A percentile compares a stretch with the other conserved stretches of the same genome.
phyloP scores from a whole-genome alignment of 805 yeast genomes.

The Scheffersomyces amazonensis region DNA sequence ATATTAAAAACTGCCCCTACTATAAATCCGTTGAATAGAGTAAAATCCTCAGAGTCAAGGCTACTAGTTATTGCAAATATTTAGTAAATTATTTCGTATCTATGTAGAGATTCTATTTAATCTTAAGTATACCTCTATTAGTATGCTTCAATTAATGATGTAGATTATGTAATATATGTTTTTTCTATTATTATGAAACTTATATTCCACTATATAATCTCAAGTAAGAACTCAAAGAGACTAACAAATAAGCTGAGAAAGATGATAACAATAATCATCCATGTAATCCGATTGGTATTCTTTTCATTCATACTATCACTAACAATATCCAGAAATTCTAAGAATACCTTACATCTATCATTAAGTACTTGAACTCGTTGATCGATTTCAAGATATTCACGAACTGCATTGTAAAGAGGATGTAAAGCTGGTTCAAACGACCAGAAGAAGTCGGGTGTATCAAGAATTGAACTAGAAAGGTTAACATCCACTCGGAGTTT shows the following conservation, averaged over 20 bases:
- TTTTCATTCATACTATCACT: slow-evolving; percentile 93
- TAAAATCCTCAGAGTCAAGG: no score
- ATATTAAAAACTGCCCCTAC: no score
- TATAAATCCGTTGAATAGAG: no score
- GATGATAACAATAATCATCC: slow-evolving; percentile 83
- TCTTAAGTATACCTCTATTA: no score
- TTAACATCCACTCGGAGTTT: slow-evolving; percentile 92
- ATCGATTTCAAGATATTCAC: slow-evolving; percentile 93
- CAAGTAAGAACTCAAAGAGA: slow-evolving; percentile 62
- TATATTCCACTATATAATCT: slow-evolving; percentile 33
- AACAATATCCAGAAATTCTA: slow-evolving; percentile 89
- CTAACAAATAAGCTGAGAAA: slow-evolving; percentile 77
- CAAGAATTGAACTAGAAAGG: slow-evolving; percentile 82
- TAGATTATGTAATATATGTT: not conserved
- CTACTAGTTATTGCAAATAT: no score
- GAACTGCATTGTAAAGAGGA: slow-evolving; percentile 83
- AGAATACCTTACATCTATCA: slow-evolving; percentile 88
- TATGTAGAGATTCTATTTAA: no score
- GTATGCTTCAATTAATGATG: no score
- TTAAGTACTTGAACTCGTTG: slow-evolving; percentile 91
- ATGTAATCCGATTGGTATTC: slow-evolving; percentile 87
- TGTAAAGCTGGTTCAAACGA: slow-evolving; percentile 90
- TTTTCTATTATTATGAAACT: no score
- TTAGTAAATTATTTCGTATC: no score
- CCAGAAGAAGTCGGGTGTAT: slow-evolving; percentile 97